Evolutionary conservation across 441 rosid genomes (phyloP).

Genomic region (Pelargonium exstipulatum): DNA sequence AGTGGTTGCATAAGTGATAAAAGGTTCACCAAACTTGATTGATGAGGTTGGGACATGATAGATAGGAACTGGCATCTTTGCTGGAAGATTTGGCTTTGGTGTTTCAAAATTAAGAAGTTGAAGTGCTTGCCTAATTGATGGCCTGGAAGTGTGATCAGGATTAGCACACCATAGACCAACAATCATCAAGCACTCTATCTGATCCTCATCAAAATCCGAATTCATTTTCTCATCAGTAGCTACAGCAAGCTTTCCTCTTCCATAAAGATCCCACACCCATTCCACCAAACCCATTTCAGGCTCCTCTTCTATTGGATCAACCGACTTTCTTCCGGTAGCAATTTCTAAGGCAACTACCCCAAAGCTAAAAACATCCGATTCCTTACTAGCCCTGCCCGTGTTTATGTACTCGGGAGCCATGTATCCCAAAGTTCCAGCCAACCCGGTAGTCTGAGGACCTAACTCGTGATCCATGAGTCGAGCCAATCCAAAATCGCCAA

Average conservation of each 20-base stretch:
- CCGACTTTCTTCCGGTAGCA: conserved; percentile 28
- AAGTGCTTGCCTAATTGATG: conserved; percentile 23
- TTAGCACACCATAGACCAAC: conserved; percentile 25
- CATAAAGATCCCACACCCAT: conserved; percentile 43
- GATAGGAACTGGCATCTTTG: conserved; percentile 25
- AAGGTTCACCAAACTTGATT: conserved; percentile 11
- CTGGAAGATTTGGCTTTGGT: conserved; percentile 28
- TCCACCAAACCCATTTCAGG: conserved; percentile 22
- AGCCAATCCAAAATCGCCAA: conserved; percentile 37
- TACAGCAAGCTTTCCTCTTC: background rate
- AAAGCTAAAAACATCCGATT: background rate
- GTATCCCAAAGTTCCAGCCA: background rate
- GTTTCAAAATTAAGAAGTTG: conserved; percentile 28
- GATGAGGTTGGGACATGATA: conserved; percentile 19
- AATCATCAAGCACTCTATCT: conserved; percentile 14
- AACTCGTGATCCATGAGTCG: conserved; percentile 23
- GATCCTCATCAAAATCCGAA: conserved; percentile 22
- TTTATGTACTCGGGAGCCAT: background rate
- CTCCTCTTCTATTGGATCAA: conserved; percentile 10
- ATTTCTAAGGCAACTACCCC: conserved; percentile 13
- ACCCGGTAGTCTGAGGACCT: conserved; percentile 11
- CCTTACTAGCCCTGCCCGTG: conserved; percentile 16
- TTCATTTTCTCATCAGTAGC: conserved; percentile 3
- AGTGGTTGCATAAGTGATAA: background rate
- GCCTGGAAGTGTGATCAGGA: conserved; percentile 19